Conservation (phyloP, 805 yeast species). For the Suhomyces xylopsoci region DNA sequence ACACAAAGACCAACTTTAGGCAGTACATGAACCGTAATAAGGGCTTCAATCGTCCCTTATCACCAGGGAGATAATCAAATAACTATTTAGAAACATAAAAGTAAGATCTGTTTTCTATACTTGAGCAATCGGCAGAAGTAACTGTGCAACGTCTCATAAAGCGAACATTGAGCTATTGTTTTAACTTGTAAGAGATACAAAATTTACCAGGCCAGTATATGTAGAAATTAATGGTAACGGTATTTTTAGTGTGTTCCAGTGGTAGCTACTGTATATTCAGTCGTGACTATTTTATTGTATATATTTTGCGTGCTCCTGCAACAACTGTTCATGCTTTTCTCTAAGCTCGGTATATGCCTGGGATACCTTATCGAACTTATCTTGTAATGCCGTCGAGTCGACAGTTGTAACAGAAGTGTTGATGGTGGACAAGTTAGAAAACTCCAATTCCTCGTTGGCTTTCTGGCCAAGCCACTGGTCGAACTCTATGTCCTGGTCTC, state of each 20-base stretch:
- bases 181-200: too few species aligned
- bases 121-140: too few species aligned
- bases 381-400: conserved; percentile 38
- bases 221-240: too few species aligned
- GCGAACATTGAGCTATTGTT: too few species aligned
- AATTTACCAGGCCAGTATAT: too few species aligned
- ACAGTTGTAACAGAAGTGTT: conserved; percentile 36
- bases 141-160: too few species aligned
- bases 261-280: too few species aligned
- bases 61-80: conserved; percentile 34
- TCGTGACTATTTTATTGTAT: neutral
- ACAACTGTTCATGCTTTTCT: conserved; percentile 57
- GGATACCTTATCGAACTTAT: conserved; percentile 48
- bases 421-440: conserved; percentile 41
- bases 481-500: conserved; percentile 30
- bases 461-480: conserved; percentile 49
- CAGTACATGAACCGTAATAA: conserved; percentile 59
- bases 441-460: conserved; percentile 50
- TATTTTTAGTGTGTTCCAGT: too few species aligned
- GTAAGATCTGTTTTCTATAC: neutral
- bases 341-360: conserved; percentile 59
- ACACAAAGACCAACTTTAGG: conserved; percentile 46
- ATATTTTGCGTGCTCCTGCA: conserved; percentile 44
- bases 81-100: neutral
- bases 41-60: conserved; percentile 54